phyloP scores from a whole-genome alignment of 2,329 filamentous ascomycete species.

The Fusarium zealandicum region DNA sequence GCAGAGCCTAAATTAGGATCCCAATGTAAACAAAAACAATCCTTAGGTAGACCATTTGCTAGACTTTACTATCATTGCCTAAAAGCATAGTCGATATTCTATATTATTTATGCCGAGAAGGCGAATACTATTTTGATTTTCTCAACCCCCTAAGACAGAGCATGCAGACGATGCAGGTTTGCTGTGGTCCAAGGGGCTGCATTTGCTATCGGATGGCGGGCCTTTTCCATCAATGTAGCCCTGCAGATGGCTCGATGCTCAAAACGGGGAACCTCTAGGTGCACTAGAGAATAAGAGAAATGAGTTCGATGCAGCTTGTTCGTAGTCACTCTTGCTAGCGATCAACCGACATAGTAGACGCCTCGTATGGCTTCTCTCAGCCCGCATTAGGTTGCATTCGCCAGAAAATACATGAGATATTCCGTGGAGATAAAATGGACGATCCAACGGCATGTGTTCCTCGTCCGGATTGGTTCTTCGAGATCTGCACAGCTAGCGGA shows the following conservation, averaged over 20 bases:
- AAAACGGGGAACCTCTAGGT: not conserved
- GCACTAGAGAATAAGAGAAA: not conserved
- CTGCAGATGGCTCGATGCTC: not conserved
- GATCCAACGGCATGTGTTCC: slow-evolving; percentile 6
- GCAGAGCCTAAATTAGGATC: no score
- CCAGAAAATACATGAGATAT: slow-evolving; percentile 3
- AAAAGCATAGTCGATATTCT: no score
- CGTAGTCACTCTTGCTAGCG: not conserved
- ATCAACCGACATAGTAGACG: slow-evolving; percentile 1
- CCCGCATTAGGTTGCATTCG: slow-evolving; percentile 1
- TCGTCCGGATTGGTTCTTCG: slow-evolving; percentile 17
- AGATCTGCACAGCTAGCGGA: slow-evolving; percentile 34
- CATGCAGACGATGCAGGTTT: not conserved
- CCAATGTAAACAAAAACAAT: no score
- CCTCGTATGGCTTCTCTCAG: not conserved
- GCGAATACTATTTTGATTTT: no score
- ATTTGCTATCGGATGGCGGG: not conserved
- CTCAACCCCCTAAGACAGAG: no score
- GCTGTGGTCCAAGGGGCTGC: not conserved
- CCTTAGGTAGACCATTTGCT: no score
- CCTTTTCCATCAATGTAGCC: not conserved
- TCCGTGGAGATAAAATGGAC: not conserved
- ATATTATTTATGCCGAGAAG: no score
- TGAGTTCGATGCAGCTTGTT: not conserved
- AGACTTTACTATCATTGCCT: no score